Conservation (phyloP, 495 filamentous ascomycete genomes). For the Penicillium subrubescens region DNA sequence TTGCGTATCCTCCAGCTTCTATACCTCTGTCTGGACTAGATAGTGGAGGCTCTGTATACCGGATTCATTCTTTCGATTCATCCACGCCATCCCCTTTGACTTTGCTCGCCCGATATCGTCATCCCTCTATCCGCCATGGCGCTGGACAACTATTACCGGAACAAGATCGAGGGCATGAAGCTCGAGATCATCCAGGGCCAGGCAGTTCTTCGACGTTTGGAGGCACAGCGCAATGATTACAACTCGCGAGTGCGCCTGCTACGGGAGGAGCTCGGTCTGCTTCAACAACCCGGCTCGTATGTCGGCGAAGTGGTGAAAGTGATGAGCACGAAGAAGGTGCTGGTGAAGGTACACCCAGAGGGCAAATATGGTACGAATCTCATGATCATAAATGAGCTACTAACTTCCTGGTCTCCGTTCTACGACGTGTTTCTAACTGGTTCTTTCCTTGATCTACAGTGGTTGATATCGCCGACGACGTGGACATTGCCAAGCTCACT, state of each 20-base stretch:
- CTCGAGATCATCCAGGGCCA: constrained; percentile 99
- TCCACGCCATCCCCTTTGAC: constrained; percentile 12
- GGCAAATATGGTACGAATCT: constrained; percentile 88
- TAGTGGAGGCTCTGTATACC: neutral
- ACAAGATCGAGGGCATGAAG: constrained; percentile 99
- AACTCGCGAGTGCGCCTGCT: constrained; percentile 96
- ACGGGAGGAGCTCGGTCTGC: constrained; percentile 91
- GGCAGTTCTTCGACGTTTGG: constrained; percentile 88
- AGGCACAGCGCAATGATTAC: constrained; percentile 99
- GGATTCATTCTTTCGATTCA: constrained; percentile 1
- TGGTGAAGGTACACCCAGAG: constrained; percentile 98
- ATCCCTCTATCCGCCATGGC: constrained; percentile 67
- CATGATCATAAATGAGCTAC: constrained; percentile 16
- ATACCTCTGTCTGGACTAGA: neutral
- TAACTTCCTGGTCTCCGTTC: neutral
- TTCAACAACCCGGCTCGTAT: constrained; percentile 97
- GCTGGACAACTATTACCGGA: constrained; percentile 98
- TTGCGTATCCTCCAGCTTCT: neutral
- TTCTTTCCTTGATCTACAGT: constrained; percentile 55
- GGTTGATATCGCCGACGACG: constrained; percentile 91
- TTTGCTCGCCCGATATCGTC: constrained; percentile 27
- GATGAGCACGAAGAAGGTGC: constrained; percentile 98
- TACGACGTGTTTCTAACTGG: neutral
- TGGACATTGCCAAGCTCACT: constrained; percentile 94
- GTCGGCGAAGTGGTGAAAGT: constrained; percentile 99